Evolutionary conservation across 208 protist species (phyloP), one percentile per base, ranked within the genome.

Genomic region (Acanthamoeba triangularis): DNA sequence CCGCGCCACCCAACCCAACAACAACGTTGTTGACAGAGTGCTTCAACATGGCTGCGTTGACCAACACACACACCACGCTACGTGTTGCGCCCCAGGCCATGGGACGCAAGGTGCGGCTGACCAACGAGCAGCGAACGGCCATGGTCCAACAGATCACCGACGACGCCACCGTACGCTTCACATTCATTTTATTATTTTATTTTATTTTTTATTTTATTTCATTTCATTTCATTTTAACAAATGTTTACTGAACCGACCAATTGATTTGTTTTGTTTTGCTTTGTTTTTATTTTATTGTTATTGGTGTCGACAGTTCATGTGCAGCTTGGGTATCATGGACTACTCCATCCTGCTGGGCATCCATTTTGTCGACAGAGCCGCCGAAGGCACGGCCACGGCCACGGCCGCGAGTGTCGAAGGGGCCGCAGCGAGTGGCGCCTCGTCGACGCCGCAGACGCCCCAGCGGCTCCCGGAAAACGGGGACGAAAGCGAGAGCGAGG

Each of bases 281-380:
- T n/a, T n/a, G n/a, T n/a, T n/a, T n/a, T n/a, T n/a, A n/a, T n/a
- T n/a, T n/a, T n/a, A n/a, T n/a, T n/a, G n/a, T n/a, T n/a, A n/a
- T n/a, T 41, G 14, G 16, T 54, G 20, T 67, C 16, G 2, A 41
- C 85, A 91, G 85, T 91, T 91, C n/a, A 28, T 91, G 35, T 69
- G 35, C 8, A 91, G 85, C 85, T 91, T 91, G 56, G 56, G 56
- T 14, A 91, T 91, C 14, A 91, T 91, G 85, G 85, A 91, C 85
- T 91, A 91, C 52, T 54, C 35, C n/a, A 69, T 91, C 23, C 56
- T 91, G 16, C n/a, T 91, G 16, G 85, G 85, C 20, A 37, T 69
- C n/a, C 85, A 91, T 67, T 91, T 91, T 69, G 78, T 87, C 33
- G 78, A 30, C 41, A 11, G 78, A 33, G 69, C 37, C 37, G 37